phyloP scores from a whole-genome alignment of 129 eudicot genomes.

The Oenanthe sinensis region DNA sequence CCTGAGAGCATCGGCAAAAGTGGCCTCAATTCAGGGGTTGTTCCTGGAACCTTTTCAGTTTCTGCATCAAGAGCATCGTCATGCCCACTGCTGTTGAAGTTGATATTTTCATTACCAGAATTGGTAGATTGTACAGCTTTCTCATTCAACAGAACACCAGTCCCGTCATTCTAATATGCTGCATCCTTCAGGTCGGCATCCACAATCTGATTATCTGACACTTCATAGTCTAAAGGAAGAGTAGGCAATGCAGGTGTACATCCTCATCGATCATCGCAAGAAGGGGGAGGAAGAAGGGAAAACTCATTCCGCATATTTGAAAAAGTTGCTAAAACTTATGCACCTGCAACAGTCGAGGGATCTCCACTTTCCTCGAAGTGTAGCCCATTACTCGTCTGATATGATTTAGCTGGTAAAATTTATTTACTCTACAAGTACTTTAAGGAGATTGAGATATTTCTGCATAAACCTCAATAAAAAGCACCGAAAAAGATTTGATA shows the following conservation, averaged over 20 bases:
- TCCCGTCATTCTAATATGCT: slow-evolving; percentile 32
- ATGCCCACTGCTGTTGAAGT: slow-evolving; percentile 18
- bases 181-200: slow-evolving; percentile 65
- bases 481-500: background rate
- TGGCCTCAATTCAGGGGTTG: slow-evolving; percentile 50
- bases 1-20: slow-evolving; percentile 47
- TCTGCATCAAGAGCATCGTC: slow-evolving; percentile 40
- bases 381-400: slow-evolving; percentile 30
- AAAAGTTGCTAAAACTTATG: slow-evolving; percentile 71
- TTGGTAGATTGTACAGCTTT: slow-evolving; percentile 31
- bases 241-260: slow-evolving; percentile 43
- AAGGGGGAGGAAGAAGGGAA: slow-evolving; percentile 53
- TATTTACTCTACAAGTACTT: background rate
- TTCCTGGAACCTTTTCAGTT: slow-evolving; percentile 28
- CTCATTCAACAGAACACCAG: slow-evolving; percentile 29
- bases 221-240: slow-evolving; percentile 44
- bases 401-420: background rate
- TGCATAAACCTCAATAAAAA: background rate
- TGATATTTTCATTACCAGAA: slow-evolving; percentile 32
- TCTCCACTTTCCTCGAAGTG: slow-evolving; percentile 59
- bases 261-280: slow-evolving; percentile 60
- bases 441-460: background rate
- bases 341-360: slow-evolving; percentile 83
- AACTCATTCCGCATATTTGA: slow-evolving; percentile 53
- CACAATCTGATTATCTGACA: slow-evolving; percentile 28